Base-by-base conservation (phyloP, 2,329 filamentous ascomycete genomes). In the Lachnum nothofagi region DNA sequence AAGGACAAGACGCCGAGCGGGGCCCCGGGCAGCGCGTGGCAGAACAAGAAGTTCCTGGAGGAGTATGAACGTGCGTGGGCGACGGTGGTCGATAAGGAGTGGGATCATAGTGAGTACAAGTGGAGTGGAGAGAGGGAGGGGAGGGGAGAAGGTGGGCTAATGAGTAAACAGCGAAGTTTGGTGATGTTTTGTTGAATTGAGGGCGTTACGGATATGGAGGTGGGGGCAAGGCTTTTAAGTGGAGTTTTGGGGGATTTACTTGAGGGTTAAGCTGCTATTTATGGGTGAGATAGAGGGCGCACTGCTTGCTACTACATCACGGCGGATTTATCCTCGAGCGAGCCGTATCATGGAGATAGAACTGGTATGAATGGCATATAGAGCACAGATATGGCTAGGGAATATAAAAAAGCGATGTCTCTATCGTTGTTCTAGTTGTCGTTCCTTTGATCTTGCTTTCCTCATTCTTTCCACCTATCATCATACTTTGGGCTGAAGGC, bases 21-120 rank as follows among this genome's bases (percentile, higher is more conserved):
- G 29, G 65, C 68, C 51, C 75, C 75, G 6, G 73, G 77, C 2
- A 73, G 71, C 39, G 67, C 67, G 7, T 82, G 77, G 77, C 71
- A 70, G 56, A 78, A 71, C 53, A 78, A 76, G 63, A 80, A 79
- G 59, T 74, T 76, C 4, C 63, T 73, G 52, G 79, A 82, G 51
- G 79, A 82, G 46, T 75, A 70, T 55, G 66, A 72, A 37, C 54
- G 75, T 22, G 74, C 72, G 16, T 69, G 71, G 68, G 72, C 74
- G 23, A 60, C 59, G 53, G 56, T 82, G 40, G 60, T 78, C 42
- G 76, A 82, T 60, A 70, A 69, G 57, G 71, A 77, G 37, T 78
- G 76, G 56, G 74, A 65, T 59, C 59, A 73, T 52, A 59, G 72
- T 75, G 59, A 54, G 72, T 65, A n/a, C 19, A 17, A 17, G n/a